Evolutionary conservation across 371 early-diverging fungal genomes (phyloP).

Genomic region (Syncephalastrum contaminatum): DNA sequence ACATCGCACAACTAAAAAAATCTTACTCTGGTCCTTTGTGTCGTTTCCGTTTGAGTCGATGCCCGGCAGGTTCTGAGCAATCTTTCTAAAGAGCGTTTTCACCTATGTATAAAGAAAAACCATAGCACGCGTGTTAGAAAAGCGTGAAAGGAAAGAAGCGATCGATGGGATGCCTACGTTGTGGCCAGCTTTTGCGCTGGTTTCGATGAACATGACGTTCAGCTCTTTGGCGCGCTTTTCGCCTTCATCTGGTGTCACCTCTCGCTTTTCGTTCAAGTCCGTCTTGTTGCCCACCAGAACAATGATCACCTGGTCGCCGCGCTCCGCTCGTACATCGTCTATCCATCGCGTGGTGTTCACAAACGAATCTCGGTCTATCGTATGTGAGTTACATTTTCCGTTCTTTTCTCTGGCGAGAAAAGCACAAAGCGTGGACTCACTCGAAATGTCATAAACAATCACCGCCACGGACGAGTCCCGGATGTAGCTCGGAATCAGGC

Average conservation of each 20-base stretch:
- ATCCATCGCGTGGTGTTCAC: slow-evolving; percentile 97
- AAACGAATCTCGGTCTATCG: slow-evolving; percentile 87
- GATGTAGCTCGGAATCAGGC: slow-evolving; percentile 98
- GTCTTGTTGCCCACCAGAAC: slow-evolving; percentile 99
- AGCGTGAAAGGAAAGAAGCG: neutral
- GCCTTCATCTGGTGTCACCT: slow-evolving; percentile 96
- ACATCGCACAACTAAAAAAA: neutral
- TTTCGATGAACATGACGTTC: slow-evolving; percentile 96
- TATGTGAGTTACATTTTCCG: neutral
- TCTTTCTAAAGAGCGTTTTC: slow-evolving; percentile 92
- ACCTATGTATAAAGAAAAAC: slow-evolving; percentile 33
- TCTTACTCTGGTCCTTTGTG: slow-evolving; percentile 38
- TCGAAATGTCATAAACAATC: slow-evolving; percentile 95
- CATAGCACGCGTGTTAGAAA: neutral
- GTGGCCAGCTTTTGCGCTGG: slow-evolving; percentile 94
- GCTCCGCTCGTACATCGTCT: slow-evolving; percentile 96
- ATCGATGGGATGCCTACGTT: slow-evolving; percentile 52
- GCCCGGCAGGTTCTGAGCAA: slow-evolving; percentile 94
- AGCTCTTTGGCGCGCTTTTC: slow-evolving; percentile 93
- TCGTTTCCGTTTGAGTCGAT: slow-evolving; percentile 65
- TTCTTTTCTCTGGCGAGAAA: neutral
- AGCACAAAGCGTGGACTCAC: slow-evolving; percentile 36
- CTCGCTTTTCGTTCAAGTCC: slow-evolving; percentile 93
- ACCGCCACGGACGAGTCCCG: slow-evolving; percentile 99
- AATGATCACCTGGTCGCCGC: slow-evolving; percentile 96